A percentile compares a stretch with the other conserved stretches of the same genome.
phyloP scores from a whole-genome alignment of 768 basidiomycete species.

The Amylocystis lapponica region DNA sequence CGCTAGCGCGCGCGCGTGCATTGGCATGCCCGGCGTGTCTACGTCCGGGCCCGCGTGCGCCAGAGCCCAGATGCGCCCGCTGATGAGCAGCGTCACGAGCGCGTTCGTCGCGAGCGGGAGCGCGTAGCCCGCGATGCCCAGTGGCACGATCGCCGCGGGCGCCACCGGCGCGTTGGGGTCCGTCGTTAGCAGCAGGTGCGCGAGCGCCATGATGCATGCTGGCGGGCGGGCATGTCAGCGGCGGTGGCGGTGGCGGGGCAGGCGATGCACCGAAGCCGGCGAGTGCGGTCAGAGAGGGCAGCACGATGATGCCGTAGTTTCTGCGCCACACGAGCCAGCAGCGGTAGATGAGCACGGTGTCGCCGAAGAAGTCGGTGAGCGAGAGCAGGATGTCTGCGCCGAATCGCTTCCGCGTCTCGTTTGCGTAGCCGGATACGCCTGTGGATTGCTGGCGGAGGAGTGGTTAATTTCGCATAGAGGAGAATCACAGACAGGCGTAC shows the following conservation, averaged over 20 bases:
- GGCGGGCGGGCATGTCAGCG: too few relatives aligned
- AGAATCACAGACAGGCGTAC: constrained; percentile 18
- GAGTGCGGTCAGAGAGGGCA: constrained; percentile 31
- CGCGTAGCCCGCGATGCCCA: constrained; percentile 30
- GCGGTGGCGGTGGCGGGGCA: too few relatives aligned
- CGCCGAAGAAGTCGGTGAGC: constrained; percentile 30
- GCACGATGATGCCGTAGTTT: constrained; percentile 26
- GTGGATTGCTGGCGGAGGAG: constrained; percentile 15
- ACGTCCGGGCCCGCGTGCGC: constrained; percentile 7
- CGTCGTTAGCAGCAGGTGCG: too few relatives aligned
- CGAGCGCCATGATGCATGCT: too few relatives aligned
- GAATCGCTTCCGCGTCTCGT: constrained; percentile 26
- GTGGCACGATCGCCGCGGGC: constrained; percentile 30
- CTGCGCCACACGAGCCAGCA: constrained; percentile 37
- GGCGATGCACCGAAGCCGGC: constrained; percentile 29
- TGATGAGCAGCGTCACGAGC: constrained; percentile 37
- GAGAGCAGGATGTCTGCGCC: constrained; percentile 34
- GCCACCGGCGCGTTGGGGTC: constrained; percentile 28
- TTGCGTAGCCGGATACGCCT: constrained; percentile 22
- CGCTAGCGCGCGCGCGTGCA: too few relatives aligned
- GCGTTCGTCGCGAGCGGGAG: constrained; percentile 38
- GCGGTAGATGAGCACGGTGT: constrained; percentile 34
- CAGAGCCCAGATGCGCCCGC: constrained; percentile 31
- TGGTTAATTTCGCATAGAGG: too few relatives aligned
- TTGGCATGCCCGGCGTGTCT: too few relatives aligned